Percentiles rank a stretch among this genome's conserved stretches.
Conservation (phyloP, 495 filamentous ascomycete species). For the Lasiosphaeria ovina region DNA sequence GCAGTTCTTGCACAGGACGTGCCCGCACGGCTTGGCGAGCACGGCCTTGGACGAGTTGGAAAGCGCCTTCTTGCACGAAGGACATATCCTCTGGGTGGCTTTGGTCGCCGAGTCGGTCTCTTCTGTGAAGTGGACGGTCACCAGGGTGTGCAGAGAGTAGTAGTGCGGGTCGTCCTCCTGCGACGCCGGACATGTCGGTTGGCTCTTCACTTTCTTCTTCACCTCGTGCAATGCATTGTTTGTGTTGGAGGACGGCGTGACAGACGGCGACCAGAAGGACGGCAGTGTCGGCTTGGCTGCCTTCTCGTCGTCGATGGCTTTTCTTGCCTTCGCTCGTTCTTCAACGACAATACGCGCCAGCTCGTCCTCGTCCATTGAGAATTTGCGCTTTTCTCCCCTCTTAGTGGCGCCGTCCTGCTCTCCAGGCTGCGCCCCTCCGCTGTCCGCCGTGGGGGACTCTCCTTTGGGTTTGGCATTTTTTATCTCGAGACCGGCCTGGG, state of each 20-base stretch:
- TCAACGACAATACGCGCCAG: slow-evolving; percentile 66
- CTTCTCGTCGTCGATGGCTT: slow-evolving; percentile 72
- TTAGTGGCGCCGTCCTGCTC: slow-evolving; percentile 36
- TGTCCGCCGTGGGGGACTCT: slow-evolving; percentile 5
- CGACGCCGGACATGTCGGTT: slow-evolving; percentile 79
- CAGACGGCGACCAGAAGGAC: slow-evolving; percentile 90
- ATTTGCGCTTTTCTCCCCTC: slow-evolving; percentile 68
- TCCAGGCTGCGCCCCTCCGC: slow-evolving; percentile 18
- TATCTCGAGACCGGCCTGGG: slow-evolving; percentile 68
- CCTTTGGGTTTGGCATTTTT: slow-evolving; percentile 41
- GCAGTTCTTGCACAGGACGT: slow-evolving; percentile 88
- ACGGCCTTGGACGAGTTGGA: slow-evolving; percentile 81
- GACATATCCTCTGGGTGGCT: slow-evolving; percentile 65
- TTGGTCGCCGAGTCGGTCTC: slow-evolving; percentile 58
- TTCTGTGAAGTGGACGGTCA: slow-evolving; percentile 77
- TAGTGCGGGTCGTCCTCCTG: slow-evolving; percentile 65
- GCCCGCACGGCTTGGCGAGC: slow-evolving; percentile 88
- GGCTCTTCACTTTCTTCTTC: slow-evolving; percentile 63
- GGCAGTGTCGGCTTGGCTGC: slow-evolving; percentile 71
- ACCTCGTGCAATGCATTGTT: slow-evolving; percentile 52
- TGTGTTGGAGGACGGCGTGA: slow-evolving; percentile 64
- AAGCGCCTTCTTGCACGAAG: slow-evolving; percentile 81
- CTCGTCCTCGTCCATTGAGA: slow-evolving; percentile 80
- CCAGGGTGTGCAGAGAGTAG: slow-evolving; percentile 79
- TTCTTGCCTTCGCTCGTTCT: slow-evolving; percentile 66